A percentile compares a stretch with the other conserved stretches of the same genome.
phyloP scores from a whole-genome alignment of 2,329 filamentous ascomycete species.

The Penicillium sclerotigenum region DNA sequence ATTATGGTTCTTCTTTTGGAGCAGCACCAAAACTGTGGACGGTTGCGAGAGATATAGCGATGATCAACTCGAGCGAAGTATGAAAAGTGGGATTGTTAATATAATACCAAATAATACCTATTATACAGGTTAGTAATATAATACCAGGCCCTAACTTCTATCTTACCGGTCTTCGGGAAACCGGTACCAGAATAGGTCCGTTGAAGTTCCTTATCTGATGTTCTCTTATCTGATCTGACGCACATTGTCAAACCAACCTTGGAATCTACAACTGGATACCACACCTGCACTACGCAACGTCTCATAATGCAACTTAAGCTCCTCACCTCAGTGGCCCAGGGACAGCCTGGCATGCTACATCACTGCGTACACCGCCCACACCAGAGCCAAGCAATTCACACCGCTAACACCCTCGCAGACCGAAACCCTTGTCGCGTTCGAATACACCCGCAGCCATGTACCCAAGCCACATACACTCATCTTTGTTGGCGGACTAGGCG shows the following conservation, averaged over 20 bases:
- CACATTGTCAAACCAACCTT: not conserved
- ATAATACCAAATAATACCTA: not conserved
- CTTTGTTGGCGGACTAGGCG: conserved; percentile 57
- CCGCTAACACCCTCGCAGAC: conserved; percentile 25
- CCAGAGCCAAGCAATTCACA: not conserved
- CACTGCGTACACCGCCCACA: conserved; percentile 17
- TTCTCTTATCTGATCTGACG: conserved; percentile 24
- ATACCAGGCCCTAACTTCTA: conserved; percentile 3
- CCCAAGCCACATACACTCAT: conserved; percentile 49
- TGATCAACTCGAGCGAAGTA: not conserved
- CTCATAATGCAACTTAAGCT: conserved; percentile 20
- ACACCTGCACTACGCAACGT: not conserved
- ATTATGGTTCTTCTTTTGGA: not conserved
- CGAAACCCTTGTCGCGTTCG: conserved; percentile 37
- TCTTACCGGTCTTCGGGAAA: not conserved
- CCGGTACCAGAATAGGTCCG: not conserved
- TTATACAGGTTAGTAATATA: not conserved
- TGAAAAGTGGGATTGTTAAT: not conserved
- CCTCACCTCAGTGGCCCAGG: conserved; percentile 15
- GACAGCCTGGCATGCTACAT: conserved; percentile 23
- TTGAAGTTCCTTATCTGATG: conserved; percentile 19
- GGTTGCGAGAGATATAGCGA: not conserved
- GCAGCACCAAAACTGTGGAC: not conserved
- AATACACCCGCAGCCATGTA: conserved; percentile 31
- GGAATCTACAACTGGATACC: not conserved